These are phyloP conservation scores for Hansenula sp. DNA, from an alignment of 1,139 yeast genomes.

Conservation along the genomic window DNA sequence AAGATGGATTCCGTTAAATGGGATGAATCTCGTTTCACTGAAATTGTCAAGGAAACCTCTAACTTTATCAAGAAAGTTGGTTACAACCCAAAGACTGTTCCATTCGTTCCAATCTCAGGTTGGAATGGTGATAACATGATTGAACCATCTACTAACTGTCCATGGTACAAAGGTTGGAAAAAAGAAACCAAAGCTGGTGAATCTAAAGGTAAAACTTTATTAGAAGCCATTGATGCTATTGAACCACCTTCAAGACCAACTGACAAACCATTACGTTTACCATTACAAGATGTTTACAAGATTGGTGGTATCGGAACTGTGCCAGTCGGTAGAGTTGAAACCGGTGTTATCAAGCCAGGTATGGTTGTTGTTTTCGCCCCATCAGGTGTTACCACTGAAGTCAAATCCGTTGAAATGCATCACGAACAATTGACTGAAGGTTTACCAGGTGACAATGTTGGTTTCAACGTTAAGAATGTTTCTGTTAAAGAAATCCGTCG, in stretches of 20 bases:
- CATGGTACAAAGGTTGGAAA: slow-evolving; percentile 92
- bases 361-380: slow-evolving; percentile 90
- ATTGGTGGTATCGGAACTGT: slow-evolving; percentile 92
- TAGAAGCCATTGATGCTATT: slow-evolving; percentile 84
- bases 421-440: slow-evolving; percentile 85
- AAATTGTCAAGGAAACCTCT: slow-evolving; percentile 65
- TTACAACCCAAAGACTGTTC: slow-evolving; percentile 89
- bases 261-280: slow-evolving; percentile 89
- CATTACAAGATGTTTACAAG: slow-evolving; percentile 91
- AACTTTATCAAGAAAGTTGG: slow-evolving; percentile 87
- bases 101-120: slow-evolving; percentile 91
- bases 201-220: slow-evolving; percentile 83
- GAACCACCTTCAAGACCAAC: slow-evolving; percentile 85
- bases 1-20: slow-evolving; percentile 92
- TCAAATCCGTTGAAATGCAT: slow-evolving; percentile 92
- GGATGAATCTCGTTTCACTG: slow-evolving; percentile 76
- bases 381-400: slow-evolving; percentile 91
- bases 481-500: slow-evolving; percentile 92
- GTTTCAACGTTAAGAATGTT: slow-evolving; percentile 93
- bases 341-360: slow-evolving; percentile 91
- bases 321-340: slow-evolving; percentile 94
- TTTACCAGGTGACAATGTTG: slow-evolving; percentile 93
- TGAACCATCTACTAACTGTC: slow-evolving; percentile 76
- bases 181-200: slow-evolving; percentile 84
- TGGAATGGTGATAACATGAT: slow-evolving; percentile 89